Evolutionary conservation across 176 grass and related monocot species (phyloP).

Genomic region (Paspalum vaginatum): DNA sequence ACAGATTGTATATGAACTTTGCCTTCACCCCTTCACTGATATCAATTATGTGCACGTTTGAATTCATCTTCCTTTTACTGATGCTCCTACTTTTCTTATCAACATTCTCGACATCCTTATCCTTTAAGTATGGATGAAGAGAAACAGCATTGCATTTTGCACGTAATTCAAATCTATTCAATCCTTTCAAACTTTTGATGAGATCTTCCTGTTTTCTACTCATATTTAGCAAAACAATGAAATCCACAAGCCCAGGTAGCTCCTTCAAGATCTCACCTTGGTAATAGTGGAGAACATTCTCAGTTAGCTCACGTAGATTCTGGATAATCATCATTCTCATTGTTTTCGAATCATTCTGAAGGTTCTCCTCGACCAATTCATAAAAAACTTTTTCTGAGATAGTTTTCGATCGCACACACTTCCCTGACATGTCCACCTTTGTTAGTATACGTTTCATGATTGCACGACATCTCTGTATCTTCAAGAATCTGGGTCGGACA

Average conservation of each 20-base stretch:
- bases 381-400: conserved; percentile 51
- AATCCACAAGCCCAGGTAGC: conserved; percentile 78
- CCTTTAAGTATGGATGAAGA: conserved; percentile 69
- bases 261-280: conserved; percentile 75
- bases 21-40: conserved; percentile 66
- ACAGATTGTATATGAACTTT: conserved; percentile 59
- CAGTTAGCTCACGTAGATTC: conserved; percentile 69
- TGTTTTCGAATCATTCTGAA: conserved; percentile 61
- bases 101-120: conserved; percentile 45
- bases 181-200: conserved; percentile 44
- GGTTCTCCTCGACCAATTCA: conserved; percentile 75
- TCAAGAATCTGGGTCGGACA: conserved; percentile 75
- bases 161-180: conserved; percentile 52
- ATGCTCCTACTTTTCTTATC: conserved; percentile 27
- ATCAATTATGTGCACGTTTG: conserved; percentile 40
- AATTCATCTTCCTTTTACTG: conserved; percentile 47
- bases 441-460: conserved; percentile 69
- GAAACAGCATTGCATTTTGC: conserved; percentile 64
- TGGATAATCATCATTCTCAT: conserved; percentile 66
- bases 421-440: conserved; percentile 63
- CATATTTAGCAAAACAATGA: conserved; percentile 65
- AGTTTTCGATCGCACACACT: conserved; percentile 37
- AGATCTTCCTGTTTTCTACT: conserved; percentile 50
- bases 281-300: conserved; percentile 84
- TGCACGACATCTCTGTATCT: conserved; percentile 54